These are phyloP conservation scores for Hypoxylon rickii DNA, from an alignment of 495 filamentous ascomycete genomes.

Conservation along the genomic window DNA sequence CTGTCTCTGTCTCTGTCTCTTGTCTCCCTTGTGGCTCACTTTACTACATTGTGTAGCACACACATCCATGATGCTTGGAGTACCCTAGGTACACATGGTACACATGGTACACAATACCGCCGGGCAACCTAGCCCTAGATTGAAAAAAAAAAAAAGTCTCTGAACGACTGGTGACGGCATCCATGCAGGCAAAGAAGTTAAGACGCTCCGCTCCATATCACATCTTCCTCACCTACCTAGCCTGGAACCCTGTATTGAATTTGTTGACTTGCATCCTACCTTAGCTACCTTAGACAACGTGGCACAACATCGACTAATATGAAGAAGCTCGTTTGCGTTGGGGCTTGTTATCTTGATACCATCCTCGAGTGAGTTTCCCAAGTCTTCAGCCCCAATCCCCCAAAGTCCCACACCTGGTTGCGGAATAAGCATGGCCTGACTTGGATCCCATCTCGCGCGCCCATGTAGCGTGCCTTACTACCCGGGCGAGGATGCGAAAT, in stretches of 20 bases:
- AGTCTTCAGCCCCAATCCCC: background rate
- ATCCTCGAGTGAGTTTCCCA: constrained; percentile 62
- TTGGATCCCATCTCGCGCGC: constrained; percentile 22
- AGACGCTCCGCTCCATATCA: too few species aligned
- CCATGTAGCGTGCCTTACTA: constrained; percentile 63
- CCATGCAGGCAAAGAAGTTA: constrained; percentile 10
- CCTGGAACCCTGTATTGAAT: constrained; percentile 1
- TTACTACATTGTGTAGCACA: too few species aligned
- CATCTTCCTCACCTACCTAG: constrained; percentile 2
- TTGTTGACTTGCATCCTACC: constrained; percentile 21
- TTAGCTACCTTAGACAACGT: constrained; percentile 27
- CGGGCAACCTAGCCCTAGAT: too few species aligned
- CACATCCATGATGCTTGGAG: too few species aligned
- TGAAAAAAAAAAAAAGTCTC: background rate
- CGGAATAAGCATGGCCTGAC: constrained; percentile 28
- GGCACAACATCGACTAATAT: constrained; percentile 34
- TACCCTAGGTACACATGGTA: too few species aligned
- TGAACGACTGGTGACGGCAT: constrained; percentile 8
- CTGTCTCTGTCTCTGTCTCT: too few species aligned
- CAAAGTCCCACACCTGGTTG: constrained; percentile 2
- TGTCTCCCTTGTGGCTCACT: constrained; percentile 24
- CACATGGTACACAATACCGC: too few species aligned
- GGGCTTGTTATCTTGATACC: constrained; percentile 71
- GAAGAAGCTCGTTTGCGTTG: constrained; percentile 61
- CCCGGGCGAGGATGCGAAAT: constrained; percentile 71